Conservation (phyloP, 192 early-diverging fungal species). For the Physocladia obscura region DNA sequence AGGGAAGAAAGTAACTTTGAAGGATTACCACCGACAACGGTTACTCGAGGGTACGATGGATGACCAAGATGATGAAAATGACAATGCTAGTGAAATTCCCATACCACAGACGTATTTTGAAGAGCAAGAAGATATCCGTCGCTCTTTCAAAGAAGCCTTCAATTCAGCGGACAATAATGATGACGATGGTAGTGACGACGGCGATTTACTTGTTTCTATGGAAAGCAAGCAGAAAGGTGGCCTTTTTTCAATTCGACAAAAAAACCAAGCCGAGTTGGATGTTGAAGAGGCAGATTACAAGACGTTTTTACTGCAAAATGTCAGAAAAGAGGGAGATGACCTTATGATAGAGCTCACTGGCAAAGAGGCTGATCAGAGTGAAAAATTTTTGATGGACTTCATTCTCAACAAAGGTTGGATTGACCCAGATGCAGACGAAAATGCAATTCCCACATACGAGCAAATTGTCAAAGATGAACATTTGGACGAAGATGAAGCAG, state of each 20-base stretch:
- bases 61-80: slow-evolving; percentile 45
- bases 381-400: slow-evolving; percentile 79
- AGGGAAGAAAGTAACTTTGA: slow-evolving; percentile 73
- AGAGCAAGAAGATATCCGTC: slow-evolving; percentile 79
- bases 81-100: slow-evolving; percentile 39
- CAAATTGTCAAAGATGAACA: slow-evolving; percentile 71
- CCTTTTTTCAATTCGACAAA: slow-evolving; percentile 72
- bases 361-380: slow-evolving; percentile 49
- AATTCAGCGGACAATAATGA: slow-evolving; percentile 32
- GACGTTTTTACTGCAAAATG: slow-evolving; percentile 80
- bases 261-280: slow-evolving; percentile 73
- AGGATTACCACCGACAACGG: slow-evolving; percentile 81
- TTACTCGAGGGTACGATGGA: slow-evolving; percentile 52
- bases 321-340: slow-evolving; percentile 62
- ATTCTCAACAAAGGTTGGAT: slow-evolving; percentile 94
- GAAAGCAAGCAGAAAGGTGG: slow-evolving; percentile 17
- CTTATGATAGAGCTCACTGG: slow-evolving; percentile 41
- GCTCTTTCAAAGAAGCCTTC: slow-evolving; percentile 60
- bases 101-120: slow-evolving; percentile 69
- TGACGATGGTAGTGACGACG: slow-evolving; percentile 68
- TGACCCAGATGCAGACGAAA: slow-evolving; percentile 62
- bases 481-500: slow-evolving; percentile 67
- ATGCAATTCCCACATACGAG: slow-evolving; percentile 62
- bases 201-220: slow-evolving; percentile 33
- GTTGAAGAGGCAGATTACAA: slow-evolving; percentile 88